Evolutionary conservation across 2,329 filamentous ascomycete species (phyloP).

Genomic region (Colletotrichum karsti): DNA sequence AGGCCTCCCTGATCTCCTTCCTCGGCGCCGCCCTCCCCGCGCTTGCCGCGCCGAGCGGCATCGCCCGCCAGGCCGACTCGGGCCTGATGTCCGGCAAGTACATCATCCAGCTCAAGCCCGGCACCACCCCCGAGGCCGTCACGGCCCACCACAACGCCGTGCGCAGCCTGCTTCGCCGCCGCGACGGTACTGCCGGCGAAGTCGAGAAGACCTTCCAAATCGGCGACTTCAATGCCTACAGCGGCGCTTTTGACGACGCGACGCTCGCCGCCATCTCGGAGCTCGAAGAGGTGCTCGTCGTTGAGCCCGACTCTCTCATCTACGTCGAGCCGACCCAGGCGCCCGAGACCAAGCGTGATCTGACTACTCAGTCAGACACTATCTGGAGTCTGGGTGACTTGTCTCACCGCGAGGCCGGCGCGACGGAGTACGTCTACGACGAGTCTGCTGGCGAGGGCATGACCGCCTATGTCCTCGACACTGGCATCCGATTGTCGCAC

Average conservation of each 20-base stretch:
- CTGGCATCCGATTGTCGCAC: conserved; percentile 49
- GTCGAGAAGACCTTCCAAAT: conserved; percentile 32
- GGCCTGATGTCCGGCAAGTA: conserved; percentile 48
- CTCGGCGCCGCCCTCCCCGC: conserved; percentile 9
- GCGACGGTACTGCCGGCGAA: conserved; percentile 39
- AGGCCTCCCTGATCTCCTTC: conserved; percentile 4
- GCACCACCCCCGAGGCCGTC: conserved; percentile 35
- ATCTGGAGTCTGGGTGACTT: conserved; percentile 44
- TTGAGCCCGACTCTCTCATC: conserved; percentile 39
- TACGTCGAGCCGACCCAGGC: conserved; percentile 3
- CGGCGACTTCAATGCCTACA: conserved; percentile 48
- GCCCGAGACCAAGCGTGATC: background rate
- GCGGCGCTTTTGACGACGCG: conserved; percentile 48
- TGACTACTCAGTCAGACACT: conserved; percentile 32
- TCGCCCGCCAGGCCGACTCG: background rate
- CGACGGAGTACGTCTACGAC: conserved; percentile 38
- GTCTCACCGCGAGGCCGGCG: conserved; percentile 46
- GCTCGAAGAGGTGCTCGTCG: conserved; percentile 39
- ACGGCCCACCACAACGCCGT: conserved; percentile 37
- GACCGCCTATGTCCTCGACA: conserved; percentile 53
- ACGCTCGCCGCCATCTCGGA: conserved; percentile 49
- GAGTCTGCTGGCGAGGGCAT: conserved; percentile 30
- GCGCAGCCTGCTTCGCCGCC: conserved; percentile 42
- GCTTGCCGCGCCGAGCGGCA: conserved; percentile 7
- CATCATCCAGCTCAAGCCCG: conserved; percentile 54